phyloP scores from a whole-genome alignment of 139 green algal genomes.

The Zygnema circumcarinatum region DNA sequence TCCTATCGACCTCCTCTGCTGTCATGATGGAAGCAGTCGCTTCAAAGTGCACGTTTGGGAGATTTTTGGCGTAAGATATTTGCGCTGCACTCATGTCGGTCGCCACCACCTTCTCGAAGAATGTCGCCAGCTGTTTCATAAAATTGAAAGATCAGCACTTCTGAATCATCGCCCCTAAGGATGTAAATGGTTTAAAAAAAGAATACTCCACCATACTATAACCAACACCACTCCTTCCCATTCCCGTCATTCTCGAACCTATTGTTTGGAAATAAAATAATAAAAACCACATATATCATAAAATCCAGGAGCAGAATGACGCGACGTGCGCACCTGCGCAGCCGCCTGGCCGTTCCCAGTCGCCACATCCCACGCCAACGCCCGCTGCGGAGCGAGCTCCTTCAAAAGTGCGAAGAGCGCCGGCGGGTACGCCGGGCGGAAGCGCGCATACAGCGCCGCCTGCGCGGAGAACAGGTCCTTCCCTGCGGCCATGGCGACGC shows the following conservation, averaged over 20 bases:
- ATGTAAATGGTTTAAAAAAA: constrained; percentile 7
- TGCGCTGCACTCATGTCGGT: constrained; percentile 40
- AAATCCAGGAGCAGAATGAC: too few relatives aligned
- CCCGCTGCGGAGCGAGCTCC: not conserved
- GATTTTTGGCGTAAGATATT: constrained; percentile 4
- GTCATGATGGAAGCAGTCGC: constrained; percentile 19
- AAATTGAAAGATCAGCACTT: not conserved
- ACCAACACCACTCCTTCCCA: not conserved
- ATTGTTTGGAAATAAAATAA: constrained; percentile 3
- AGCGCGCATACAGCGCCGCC: constrained; percentile 22
- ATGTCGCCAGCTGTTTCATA: constrained; percentile 5
- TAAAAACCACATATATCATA: not conserved
- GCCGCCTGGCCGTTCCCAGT: constrained; percentile 39
- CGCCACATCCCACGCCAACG: constrained; percentile 23
- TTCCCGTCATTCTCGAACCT: too few relatives aligned
- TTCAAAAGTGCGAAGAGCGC: constrained; percentile 28
- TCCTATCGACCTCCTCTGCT: constrained; percentile 22
- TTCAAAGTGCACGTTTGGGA: constrained; percentile 18
- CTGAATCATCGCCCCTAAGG: not conserved
- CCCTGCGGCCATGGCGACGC: not conserved
- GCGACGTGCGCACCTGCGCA: too few relatives aligned
- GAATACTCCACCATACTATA: not conserved
- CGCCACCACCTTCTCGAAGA: constrained; percentile 32
- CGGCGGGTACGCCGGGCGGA: constrained; percentile 16
- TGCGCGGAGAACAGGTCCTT: constrained; percentile 37